Evolutionary conservation across 176 grass and related monocot genomes (phyloP), one percentile per base, ranked within the genome.

Genomic region (Aegilops tauschii): DNA sequence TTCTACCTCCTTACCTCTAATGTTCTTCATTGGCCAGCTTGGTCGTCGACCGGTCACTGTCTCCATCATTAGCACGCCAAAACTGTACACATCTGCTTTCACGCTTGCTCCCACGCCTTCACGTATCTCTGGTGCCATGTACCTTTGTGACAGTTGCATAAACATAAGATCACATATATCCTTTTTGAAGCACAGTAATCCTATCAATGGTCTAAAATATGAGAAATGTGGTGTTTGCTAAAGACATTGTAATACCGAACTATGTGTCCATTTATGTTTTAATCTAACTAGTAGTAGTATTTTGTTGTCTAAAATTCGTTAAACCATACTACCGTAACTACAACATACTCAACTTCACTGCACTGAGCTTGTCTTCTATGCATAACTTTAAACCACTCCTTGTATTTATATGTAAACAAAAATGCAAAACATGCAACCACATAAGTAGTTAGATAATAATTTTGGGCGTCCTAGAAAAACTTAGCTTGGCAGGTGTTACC

Each of bases 31-130:
- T 0, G 86, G 88, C 93, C 92, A 95, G 34, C 69, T 98, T n/a
- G 96, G 93, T 29, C 93, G 79, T 30, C 77, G 42, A 5, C 88
- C 83, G 1, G 88, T 84, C n/a, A 84, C 90, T 18, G 84, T 76
- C 80, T 98, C 96, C 3, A 95, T 81, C 82, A 95, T 40, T 7
- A 98, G 69, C 5, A 94, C 86, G 3, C 93, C 96, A 6, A 92
- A 98, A 81, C 93, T 98, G 23, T 98, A 98, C 12, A 95, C 93
- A 36, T 98, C 96, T 0, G 92, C 93, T 67, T 82, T 89, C 1
- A 76, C 34, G 10, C 92, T 95, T 10, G 92, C 90, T 7, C 47
- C 36, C 17, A 77, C 44, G 0, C 96, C 96, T 4, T 74, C 88
- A 49, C 74, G 78, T 4, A 92, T 82, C 86, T 94, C 96, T 0